A percentile compares a stretch with the other conserved stretches of the same genome.
These are phyloP conservation scores for Scedosporium minutisporum DNA, from an alignment of 2,329 filamentous ascomycete genomes.

Conservation along the genomic window DNA sequence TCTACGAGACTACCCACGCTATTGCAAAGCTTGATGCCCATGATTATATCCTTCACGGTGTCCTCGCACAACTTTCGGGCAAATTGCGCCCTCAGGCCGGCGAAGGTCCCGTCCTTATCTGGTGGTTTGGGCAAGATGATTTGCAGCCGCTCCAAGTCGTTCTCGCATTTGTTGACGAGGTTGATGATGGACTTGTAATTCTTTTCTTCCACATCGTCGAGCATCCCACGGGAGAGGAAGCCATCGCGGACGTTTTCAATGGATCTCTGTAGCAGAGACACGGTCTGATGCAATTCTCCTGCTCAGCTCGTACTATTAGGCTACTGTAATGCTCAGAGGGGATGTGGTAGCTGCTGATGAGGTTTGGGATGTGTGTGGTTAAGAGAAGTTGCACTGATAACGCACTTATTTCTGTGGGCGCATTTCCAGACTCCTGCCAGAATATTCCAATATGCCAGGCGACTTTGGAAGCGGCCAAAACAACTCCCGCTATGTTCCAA, in stretches of 20 bases:
- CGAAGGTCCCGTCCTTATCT: neutral
- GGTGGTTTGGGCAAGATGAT: neutral
- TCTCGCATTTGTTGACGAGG: conserved; percentile 1
- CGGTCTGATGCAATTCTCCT: neutral
- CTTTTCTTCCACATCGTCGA: neutral
- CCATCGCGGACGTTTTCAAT: neutral
- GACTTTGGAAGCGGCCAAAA: neutral
- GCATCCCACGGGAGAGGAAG: neutral
- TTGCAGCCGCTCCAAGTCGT: neutral
- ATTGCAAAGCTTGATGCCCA: conserved; percentile 3
- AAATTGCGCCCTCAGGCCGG: neutral
- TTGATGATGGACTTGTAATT: neutral
- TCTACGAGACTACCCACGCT: neutral
- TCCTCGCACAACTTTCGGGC: neutral
- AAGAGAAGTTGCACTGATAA: neutral
- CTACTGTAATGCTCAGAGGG: too few species aligned
- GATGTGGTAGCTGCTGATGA: too few species aligned
- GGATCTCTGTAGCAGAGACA: neutral
- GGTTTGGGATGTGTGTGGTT: too few species aligned
- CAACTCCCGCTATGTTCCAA: conserved; percentile 1
- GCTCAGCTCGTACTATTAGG: too few species aligned
- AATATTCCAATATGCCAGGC: neutral
- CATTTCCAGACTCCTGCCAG: neutral
- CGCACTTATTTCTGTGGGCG: neutral
- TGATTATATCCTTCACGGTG: neutral